These are phyloP conservation scores for Lasiodiplodia gonubiensis DNA, from an alignment of 2,329 filamentous ascomycete species.

Conservation along the genomic window DNA sequence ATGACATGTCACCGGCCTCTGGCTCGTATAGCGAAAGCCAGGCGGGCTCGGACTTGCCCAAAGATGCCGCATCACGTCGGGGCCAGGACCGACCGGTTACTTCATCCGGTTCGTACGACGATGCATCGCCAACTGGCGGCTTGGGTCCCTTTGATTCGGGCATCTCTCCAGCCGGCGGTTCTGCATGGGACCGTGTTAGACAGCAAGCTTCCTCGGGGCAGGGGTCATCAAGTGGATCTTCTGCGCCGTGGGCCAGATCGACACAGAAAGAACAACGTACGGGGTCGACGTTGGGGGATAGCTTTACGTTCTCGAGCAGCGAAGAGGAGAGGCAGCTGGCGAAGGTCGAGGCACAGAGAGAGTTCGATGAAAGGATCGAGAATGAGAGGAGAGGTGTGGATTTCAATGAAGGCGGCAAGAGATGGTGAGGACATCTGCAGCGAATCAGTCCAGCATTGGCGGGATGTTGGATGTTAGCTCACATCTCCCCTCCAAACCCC, in stretches of 20 bases:
- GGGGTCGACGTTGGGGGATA: constrained; percentile 47
- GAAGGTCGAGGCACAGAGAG: constrained; percentile 54
- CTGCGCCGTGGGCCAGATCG: constrained; percentile 31
- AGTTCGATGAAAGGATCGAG: constrained; percentile 58
- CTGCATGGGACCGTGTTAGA: constrained; percentile 53
- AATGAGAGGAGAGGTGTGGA: constrained; percentile 55
- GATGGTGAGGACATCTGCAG: constrained; percentile 35
- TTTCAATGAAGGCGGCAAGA: constrained; percentile 43
- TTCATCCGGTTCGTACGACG: constrained; percentile 36
- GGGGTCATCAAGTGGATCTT: constrained; percentile 31
- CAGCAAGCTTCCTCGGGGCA: constrained; percentile 38
- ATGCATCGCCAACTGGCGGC: constrained; percentile 46
- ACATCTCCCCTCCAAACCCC: background rate
- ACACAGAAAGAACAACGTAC: constrained; percentile 38
- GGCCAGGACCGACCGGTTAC: constrained; percentile 31
- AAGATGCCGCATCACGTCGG: background rate
- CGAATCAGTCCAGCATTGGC: background rate
- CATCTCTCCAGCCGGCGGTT: constrained; percentile 37
- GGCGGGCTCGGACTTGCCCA: constrained; percentile 38
- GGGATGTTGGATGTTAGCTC: background rate
- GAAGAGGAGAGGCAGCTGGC: constrained; percentile 53
- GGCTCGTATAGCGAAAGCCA: constrained; percentile 39
- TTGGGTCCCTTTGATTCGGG: constrained; percentile 41
- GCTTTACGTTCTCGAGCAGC: constrained; percentile 51
- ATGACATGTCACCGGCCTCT: constrained; percentile 51